Conservation (phyloP, 306 rosid genomes). For the Oemleria cerasiformis region DNA sequence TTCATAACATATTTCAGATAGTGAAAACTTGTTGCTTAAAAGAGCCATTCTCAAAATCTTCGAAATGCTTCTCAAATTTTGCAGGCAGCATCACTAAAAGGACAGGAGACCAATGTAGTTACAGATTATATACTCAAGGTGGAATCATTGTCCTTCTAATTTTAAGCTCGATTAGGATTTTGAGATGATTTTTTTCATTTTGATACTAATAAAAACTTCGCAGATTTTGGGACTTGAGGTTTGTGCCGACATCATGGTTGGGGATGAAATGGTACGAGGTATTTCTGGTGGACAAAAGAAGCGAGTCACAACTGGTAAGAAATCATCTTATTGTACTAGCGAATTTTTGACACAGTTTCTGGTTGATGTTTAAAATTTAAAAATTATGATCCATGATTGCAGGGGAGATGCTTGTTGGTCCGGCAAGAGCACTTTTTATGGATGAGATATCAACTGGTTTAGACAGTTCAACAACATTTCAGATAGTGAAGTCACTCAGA, state of each 20-base stretch:
- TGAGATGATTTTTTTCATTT: background rate
- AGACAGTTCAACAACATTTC: constrained; percentile 57
- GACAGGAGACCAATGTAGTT: constrained; percentile 61
- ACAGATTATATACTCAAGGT: constrained; percentile 84
- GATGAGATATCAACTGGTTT: constrained; percentile 61
- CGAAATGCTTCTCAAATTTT: constrained; percentile 1
- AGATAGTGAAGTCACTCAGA: constrained; percentile 43
- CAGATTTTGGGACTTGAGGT: constrained; percentile 50
- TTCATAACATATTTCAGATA: background rate
- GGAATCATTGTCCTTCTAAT: background rate
- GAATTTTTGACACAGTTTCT: background rate
- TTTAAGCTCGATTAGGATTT: background rate
- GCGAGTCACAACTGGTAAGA: constrained; percentile 48
- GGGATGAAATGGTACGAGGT: constrained; percentile 51
- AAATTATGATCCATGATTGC: background rate
- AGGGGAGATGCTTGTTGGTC: constrained; percentile 63
- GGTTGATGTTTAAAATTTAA: background rate
- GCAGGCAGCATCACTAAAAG: constrained; percentile 71
- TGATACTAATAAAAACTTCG: background rate
- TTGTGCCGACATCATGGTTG: constrained; percentile 50
- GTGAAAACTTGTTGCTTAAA: background rate
- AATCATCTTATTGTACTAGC: background rate
- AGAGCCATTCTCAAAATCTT: background rate
- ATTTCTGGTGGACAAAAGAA: constrained; percentile 57
- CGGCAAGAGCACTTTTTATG: constrained; percentile 48